Base-by-base conservation (phyloP, 2,329 filamentous ascomycete species). In the Trichoderma atrobrunneum region DNA sequence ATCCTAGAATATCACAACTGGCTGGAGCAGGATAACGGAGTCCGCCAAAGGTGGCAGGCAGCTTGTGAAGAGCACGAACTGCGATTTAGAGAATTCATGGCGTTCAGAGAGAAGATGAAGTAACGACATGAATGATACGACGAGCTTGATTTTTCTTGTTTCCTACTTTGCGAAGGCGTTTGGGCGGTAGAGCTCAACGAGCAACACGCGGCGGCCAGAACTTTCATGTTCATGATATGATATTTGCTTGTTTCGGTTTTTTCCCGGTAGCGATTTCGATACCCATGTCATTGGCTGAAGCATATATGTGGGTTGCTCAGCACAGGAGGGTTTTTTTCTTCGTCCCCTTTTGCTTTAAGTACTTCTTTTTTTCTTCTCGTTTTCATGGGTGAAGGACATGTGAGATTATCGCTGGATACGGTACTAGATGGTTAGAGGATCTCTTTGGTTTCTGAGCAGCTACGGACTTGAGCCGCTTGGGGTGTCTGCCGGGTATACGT, bases 21-120 rank as follows among this genome's bases (percentile, higher is more conserved):
- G 78, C 81, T 91, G 70, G 86, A 87, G 74, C 88, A 93, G 79
- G 92, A 94, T 77, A 86, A 89, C 74, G 83, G 84, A 62, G 87
- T 93, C 6, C 84, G 90, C 71, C 84, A 84, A 76, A 85, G 87
- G 71, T 93, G 92, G 90, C 81, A 81, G 34, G 79, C 85, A 10
- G 88, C 88, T 8, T 88, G 87, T 73, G 86, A 88, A 57, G 85
- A 85, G 73, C 92, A 94, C 77, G 85, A 88, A 72, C 79, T 84
- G 71, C 86, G 86, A 11, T 82, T 93, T 71, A 83, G 85, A 74
- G 86, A 89, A 74, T 92, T 90, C 77, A 83, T 87, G 79, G 84
- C 79, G 32, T 83, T 84, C 73, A 80, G 83, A 72, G 80, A 83
- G 51, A 83, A 80, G 82, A 84, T 85, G 82, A 82, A 80, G 74